These are phyloP conservation scores for Mikania micrantha DNA, from an alignment of 129 eudicot species.

Conservation along the genomic window DNA sequence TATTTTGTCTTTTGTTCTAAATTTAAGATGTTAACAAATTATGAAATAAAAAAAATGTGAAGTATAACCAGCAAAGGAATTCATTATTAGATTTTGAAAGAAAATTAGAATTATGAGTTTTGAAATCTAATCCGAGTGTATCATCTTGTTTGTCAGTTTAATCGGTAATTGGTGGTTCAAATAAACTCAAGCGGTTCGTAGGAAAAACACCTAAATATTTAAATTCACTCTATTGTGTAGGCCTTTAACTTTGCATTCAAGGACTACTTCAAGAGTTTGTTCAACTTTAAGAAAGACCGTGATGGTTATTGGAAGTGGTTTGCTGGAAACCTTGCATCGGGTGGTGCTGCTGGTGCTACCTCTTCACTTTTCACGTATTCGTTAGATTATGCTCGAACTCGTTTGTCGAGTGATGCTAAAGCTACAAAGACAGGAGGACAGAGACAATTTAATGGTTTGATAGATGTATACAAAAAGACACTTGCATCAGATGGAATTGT, in stretches of 20 bases:
- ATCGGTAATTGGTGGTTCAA: too few species aligned
- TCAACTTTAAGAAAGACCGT: constrained; percentile 46
- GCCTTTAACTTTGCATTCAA: constrained; percentile 66
- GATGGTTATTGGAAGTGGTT: constrained; percentile 63
- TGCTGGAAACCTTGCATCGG: constrained; percentile 53
- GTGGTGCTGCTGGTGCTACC: constrained; percentile 61
- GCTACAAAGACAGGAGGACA: constrained; percentile 52
- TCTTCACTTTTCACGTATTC: constrained; percentile 51
- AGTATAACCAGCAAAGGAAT: too few species aligned
- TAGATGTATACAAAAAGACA: constrained; percentile 55
- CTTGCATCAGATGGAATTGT: constrained; percentile 47
- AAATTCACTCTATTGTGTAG: constrained; percentile 7
- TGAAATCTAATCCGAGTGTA: too few species aligned
- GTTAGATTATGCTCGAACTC: constrained; percentile 62
- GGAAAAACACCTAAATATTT: too few species aligned
- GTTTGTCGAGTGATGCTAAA: constrained; percentile 50
- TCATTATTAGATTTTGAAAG: too few species aligned
- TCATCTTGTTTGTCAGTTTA: too few species aligned
- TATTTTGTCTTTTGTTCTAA: too few species aligned
- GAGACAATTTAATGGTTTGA: constrained; percentile 51
- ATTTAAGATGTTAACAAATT: too few species aligned
- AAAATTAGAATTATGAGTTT: too few species aligned
- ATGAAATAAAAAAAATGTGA: too few species aligned
- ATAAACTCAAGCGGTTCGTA: too few species aligned
- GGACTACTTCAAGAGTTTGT: constrained; percentile 54